A percentile compares a stretch with the other conserved stretches of the same genome.
phyloP scores from a whole-genome alignment of 2,329 filamentous ascomycete species.

The Lachnellula subtilissima region DNA sequence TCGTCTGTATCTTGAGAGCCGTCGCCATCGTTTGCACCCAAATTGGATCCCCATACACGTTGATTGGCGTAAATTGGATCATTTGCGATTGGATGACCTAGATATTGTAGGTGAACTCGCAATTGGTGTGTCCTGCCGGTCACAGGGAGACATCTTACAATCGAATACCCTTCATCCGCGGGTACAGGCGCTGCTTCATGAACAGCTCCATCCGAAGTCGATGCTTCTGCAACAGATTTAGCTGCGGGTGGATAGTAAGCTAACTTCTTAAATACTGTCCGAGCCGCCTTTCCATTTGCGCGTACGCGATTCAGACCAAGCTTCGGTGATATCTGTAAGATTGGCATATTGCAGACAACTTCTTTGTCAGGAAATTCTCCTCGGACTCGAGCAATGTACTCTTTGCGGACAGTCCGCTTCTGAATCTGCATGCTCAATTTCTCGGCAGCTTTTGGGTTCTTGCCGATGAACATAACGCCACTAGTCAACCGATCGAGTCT shows the following conservation, averaged over 20 bases:
- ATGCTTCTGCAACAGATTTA: slow-evolving; percentile 44
- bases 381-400: slow-evolving; percentile 88
- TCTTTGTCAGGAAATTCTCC: slow-evolving; percentile 90
- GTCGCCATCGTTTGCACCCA: slow-evolving; percentile 65
- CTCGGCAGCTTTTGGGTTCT: slow-evolving; percentile 75
- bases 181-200: neutral
- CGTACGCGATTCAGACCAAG: slow-evolving; percentile 91
- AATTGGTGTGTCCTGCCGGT: slow-evolving; percentile 95
- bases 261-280: slow-evolving; percentile 73
- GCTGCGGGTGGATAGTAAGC: slow-evolving; percentile 9
- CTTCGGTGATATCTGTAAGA: slow-evolving; percentile 91
- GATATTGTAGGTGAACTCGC: slow-evolving; percentile 87
- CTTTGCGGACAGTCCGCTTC: slow-evolving; percentile 80
- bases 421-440: slow-evolving; percentile 71
- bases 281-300: slow-evolving; percentile 83
- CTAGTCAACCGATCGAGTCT: slow-evolving; percentile 90
- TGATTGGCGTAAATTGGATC: slow-evolving; percentile 97
- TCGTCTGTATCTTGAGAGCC: slow-evolving; percentile 71
- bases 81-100: slow-evolving; percentile 93
- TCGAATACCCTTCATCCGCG: slow-evolving; percentile 69
- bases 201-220: neutral
- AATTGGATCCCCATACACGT: slow-evolving; percentile 77
- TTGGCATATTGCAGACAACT: slow-evolving; percentile 86
- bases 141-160: slow-evolving; percentile 88
- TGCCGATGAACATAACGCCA: slow-evolving; percentile 97